A percentile compares a stretch with the other conserved stretches of the same genome.
Evolutionary conservation across 768 basidiomycete species (phyloP).

Genomic region (Suillus occidentalis): DNA sequence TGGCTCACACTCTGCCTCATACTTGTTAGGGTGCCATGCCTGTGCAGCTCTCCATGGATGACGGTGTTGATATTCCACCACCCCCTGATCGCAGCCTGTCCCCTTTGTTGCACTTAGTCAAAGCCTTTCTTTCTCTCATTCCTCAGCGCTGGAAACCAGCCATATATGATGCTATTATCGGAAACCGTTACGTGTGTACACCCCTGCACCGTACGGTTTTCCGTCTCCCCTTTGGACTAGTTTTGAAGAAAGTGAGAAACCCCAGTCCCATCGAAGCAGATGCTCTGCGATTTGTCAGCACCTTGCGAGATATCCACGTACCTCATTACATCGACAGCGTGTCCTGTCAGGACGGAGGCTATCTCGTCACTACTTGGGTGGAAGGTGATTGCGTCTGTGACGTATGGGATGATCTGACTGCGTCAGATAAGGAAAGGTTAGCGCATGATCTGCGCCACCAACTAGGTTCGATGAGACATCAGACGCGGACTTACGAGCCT

Average conservation of each 20-base stretch:
- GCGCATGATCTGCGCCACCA: background rate
- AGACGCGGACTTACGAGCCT: background rate
- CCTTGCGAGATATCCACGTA: background rate
- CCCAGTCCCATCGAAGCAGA: background rate
- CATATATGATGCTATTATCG: background rate
- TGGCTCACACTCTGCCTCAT: background rate
- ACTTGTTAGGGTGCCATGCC: background rate
- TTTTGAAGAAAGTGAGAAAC: background rate
- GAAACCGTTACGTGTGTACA: background rate
- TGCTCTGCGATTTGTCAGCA: background rate
- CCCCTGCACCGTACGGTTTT: background rate
- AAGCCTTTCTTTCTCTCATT: background rate
- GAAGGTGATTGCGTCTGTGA: background rate
- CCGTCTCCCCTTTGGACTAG: background rate
- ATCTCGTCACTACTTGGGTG: background rate
- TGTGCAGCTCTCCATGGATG: background rate
- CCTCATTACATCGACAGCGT: background rate
- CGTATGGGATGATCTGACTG: background rate
- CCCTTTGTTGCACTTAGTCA: background rate
- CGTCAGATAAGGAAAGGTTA: background rate
- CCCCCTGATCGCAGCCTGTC: background rate
- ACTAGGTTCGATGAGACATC: background rate
- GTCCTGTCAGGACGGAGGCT: background rate
- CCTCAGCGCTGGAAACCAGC: background rate
- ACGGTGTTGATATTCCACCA: background rate